These are phyloP conservation scores for Syzygium oleosum DNA, from an alignment of 345 rosid genomes.

Conservation along the genomic window DNA sequence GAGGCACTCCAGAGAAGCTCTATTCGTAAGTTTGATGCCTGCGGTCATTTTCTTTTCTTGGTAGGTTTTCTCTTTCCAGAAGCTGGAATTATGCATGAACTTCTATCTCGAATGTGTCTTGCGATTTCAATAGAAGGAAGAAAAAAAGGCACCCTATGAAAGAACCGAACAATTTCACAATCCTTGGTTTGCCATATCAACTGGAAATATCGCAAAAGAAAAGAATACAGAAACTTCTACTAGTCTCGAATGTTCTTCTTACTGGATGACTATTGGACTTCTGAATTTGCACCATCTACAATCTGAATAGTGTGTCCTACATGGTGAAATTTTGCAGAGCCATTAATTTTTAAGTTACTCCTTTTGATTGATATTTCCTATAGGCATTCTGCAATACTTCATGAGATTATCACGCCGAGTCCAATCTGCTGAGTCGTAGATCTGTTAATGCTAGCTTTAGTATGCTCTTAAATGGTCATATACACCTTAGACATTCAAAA, in stretches of 20 bases:
- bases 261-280: neutral
- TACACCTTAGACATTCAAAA: neutral
- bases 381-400: neutral
- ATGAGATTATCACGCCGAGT: neutral
- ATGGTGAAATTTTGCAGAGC: neutral
- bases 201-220: neutral
- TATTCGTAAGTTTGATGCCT: conserved; percentile 40
- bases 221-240: neutral
- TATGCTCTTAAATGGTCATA: neutral
- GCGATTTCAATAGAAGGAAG: neutral
- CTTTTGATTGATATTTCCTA: neutral
- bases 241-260: neutral
- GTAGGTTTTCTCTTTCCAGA: conserved; percentile 25
- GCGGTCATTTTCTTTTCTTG: conserved; percentile 74
- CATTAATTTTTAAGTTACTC: neutral
- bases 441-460: neutral
- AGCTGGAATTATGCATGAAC: neutral
- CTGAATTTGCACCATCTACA: neutral
- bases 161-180: neutral
- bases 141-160: neutral
- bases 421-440: neutral
- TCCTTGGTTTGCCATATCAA: neutral
- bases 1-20: conserved; percentile 35
- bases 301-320: neutral
- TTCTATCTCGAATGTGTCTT: neutral